Evolutionary conservation across 2,329 filamentous ascomycete species (phyloP).

Genomic region (Fusarium continuum): DNA sequence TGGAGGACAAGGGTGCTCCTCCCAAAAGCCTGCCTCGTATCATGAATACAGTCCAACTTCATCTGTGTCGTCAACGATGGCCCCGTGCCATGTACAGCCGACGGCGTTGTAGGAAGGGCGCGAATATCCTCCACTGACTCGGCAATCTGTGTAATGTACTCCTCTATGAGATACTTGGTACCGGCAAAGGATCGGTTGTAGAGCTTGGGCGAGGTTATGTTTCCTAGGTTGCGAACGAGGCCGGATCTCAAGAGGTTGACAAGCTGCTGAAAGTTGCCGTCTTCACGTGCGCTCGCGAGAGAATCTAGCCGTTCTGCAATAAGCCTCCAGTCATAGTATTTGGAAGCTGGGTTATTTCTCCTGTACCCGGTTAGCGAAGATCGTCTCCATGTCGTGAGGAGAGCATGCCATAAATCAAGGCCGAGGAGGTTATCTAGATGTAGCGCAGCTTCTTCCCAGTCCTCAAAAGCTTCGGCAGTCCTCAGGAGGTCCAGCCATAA

Average conservation of each 20-base stretch:
- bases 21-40: slow-evolving; percentile 88
- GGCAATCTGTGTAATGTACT: slow-evolving; percentile 88
- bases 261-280: slow-evolving; percentile 76
- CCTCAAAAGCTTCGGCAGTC: slow-evolving; percentile 76
- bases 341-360: slow-evolving; percentile 82
- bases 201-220: slow-evolving; percentile 82
- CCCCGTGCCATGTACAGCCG: slow-evolving; percentile 47
- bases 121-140: slow-evolving; percentile 82
- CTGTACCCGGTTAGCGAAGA: slow-evolving; percentile 52
- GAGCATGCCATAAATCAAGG: slow-evolving; percentile 77
- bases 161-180: slow-evolving; percentile 89
- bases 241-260: slow-evolving; percentile 84
- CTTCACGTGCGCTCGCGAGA: slow-evolving; percentile 73
- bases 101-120: slow-evolving; percentile 66
- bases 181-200: slow-evolving; percentile 89
- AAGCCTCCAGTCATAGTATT: slow-evolving; percentile 86
- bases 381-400: slow-evolving; percentile 14
- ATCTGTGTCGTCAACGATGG: slow-evolving; percentile 71
- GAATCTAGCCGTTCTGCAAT: slow-evolving; percentile 80
- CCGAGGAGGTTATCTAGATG: slow-evolving; percentile 84
- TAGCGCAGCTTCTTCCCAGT: slow-evolving; percentile 87
- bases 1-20: slow-evolving; percentile 86
- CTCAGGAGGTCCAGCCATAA: slow-evolving; percentile 72
- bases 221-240: slow-evolving; percentile 85
- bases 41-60: slow-evolving; percentile 86